Evolutionary conservation across 305 asterid species (phyloP).

Genomic region (Fraxinus nigra): DNA sequence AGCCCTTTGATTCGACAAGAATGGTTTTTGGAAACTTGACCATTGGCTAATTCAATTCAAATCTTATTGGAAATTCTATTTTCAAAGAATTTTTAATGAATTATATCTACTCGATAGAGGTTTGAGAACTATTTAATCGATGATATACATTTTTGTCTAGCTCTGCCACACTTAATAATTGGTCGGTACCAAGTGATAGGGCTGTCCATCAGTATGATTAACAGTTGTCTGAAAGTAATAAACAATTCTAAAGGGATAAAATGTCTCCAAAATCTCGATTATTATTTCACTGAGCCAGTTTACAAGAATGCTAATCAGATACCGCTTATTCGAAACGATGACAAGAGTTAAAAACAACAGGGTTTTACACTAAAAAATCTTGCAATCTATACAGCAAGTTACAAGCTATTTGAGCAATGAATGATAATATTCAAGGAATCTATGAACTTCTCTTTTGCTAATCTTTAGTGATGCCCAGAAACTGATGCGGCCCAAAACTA

Average conservation of each 20-base stretch:
- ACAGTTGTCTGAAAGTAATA: not conserved
- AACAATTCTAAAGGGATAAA: not conserved
- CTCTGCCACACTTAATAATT: not conserved
- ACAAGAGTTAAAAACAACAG: not conserved
- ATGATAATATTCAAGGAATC: slow-evolving; percentile 18
- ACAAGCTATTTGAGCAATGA: slow-evolving; percentile 23
- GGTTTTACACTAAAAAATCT: slow-evolving; percentile 18
- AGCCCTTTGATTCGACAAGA: not conserved
- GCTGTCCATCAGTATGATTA: not conserved
- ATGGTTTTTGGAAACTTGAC: not conserved
- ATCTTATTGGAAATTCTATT: not conserved
- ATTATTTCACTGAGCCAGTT: not conserved
- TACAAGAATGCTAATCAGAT: not conserved
- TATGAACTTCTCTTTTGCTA: slow-evolving; percentile 16
- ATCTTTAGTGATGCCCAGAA: slow-evolving; percentile 18
- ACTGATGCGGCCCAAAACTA: slow-evolving; percentile 22
- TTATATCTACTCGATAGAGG: not conserved
- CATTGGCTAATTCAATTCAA: not conserved
- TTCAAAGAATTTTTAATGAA: no score
- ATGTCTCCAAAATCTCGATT: not conserved
- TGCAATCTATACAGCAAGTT: slow-evolving; percentile 26
- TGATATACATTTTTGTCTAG: not conserved
- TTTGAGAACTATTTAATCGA: not conserved
- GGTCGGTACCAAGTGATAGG: not conserved
- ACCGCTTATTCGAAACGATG: not conserved